phyloP scores from a whole-genome alignment of 2,329 filamentous ascomycete genomes.

The Ascochyta koolunga region DNA sequence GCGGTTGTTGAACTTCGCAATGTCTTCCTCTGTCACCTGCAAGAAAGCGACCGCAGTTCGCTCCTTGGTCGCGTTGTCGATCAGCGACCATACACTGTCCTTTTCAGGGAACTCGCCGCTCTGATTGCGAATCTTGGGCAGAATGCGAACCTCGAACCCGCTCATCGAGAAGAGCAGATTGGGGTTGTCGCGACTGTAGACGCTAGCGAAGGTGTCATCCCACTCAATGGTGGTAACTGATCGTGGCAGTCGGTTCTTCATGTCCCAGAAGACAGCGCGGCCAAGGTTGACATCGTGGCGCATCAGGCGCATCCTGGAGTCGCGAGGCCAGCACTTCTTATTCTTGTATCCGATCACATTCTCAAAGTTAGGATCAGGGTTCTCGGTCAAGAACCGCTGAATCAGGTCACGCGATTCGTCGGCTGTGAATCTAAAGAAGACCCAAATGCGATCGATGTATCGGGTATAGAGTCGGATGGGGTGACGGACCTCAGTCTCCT shows the following conservation, averaged over 20 bases:
- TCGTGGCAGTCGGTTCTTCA: slow-evolving; percentile 94
- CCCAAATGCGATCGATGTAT: slow-evolving; percentile 98
- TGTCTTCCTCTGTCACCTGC: slow-evolving; percentile 96
- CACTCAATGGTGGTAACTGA: slow-evolving; percentile 98
- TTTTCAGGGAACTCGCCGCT: slow-evolving; percentile 97
- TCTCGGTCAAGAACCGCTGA: slow-evolving; percentile 95
- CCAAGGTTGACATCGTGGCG: slow-evolving; percentile 97
- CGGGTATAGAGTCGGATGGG: slow-evolving; percentile 97
- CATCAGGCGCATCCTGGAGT: slow-evolving; percentile 98
- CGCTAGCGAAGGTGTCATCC: slow-evolving; percentile 98
- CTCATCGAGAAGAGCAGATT: slow-evolving; percentile 98
- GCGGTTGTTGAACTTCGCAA: slow-evolving; percentile 98
- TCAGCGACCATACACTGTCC: slow-evolving; percentile 97
- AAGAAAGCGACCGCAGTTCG: slow-evolving; percentile 96
- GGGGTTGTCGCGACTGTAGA: slow-evolving; percentile 97
- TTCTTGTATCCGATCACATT: slow-evolving; percentile 99
- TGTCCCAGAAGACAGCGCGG: slow-evolving; percentile 96
- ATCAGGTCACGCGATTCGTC: slow-evolving; percentile 96
- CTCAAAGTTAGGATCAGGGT: slow-evolving; percentile 98
- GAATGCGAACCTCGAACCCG: slow-evolving; percentile 93
- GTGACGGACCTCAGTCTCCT: slow-evolving; percentile 88
- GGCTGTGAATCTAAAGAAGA: slow-evolving; percentile 90
- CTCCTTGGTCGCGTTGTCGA: slow-evolving; percentile 96
- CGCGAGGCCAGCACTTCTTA: slow-evolving; percentile 99
- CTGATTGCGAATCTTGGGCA: slow-evolving; percentile 92